Conservation (phyloP, 345 rosid genomes). For the Trapa incisa region DNA sequence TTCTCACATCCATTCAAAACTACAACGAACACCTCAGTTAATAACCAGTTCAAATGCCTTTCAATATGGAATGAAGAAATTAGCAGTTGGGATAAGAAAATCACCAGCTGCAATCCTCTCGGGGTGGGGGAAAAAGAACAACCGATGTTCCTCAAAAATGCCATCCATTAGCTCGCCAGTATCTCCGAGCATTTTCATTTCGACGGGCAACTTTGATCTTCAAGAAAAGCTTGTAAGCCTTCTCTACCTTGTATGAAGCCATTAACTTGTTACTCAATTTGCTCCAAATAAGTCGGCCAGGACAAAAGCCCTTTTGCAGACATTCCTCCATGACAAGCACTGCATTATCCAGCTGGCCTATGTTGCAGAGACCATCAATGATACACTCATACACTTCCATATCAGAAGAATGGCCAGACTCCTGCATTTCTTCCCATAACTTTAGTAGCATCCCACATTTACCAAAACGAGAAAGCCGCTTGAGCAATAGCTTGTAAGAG, state of each 20-base stretch:
- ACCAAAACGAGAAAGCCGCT: constrained; percentile 75
- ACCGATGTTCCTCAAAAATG: constrained; percentile 41
- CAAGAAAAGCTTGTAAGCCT: constrained; percentile 63
- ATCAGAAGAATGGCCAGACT: constrained; percentile 52
- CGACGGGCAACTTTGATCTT: constrained; percentile 63
- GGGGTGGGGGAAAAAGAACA: not conserved
- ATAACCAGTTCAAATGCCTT: too few relatives aligned
- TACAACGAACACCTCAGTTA: too few relatives aligned
- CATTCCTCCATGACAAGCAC: constrained; percentile 87
- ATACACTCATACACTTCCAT: constrained; percentile 67
- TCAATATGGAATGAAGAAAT: not conserved
- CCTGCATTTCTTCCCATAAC: constrained; percentile 86
- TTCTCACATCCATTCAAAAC: too few relatives aligned
- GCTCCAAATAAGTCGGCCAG: constrained; percentile 62
- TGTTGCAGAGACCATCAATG: constrained; percentile 71
- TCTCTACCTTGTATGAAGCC: constrained; percentile 55
- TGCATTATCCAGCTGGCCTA: constrained; percentile 84
- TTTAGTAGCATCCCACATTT: constrained; percentile 78
- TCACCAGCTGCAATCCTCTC: not conserved
- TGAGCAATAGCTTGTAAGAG: constrained; percentile 68
- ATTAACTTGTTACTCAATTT: constrained; percentile 61
- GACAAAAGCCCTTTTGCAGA: constrained; percentile 64
- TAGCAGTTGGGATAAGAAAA: not conserved
- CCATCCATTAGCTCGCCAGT: constrained; percentile 86
- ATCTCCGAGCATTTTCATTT: constrained; percentile 52